Conservation (phyloP, 306 rosid species). For the Prinsepia uniflora region DNA sequence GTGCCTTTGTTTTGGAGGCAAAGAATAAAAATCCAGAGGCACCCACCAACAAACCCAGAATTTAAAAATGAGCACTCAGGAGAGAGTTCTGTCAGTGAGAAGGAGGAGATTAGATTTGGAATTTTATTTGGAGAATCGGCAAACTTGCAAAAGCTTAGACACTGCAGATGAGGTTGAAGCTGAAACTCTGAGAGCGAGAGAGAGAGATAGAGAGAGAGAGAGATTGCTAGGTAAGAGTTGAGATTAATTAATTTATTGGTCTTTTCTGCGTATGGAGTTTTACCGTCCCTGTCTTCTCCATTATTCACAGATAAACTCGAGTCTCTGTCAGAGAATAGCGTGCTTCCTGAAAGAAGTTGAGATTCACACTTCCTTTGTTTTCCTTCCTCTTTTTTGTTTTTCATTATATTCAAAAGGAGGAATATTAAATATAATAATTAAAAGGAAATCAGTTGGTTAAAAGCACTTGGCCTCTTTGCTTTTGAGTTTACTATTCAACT, state of each 20-base stretch:
- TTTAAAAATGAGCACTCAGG: constrained; percentile 19
- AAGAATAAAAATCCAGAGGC: constrained; percentile 50
- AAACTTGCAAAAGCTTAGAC: neutral
- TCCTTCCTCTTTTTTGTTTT: neutral
- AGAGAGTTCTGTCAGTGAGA: constrained; percentile 33
- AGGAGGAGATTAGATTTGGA: constrained; percentile 12
- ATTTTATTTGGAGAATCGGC: neutral
- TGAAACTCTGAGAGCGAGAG: constrained; percentile 25
- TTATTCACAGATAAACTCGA: constrained; percentile 25
- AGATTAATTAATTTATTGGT: neutral
- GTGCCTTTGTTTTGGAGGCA: constrained; percentile 50
- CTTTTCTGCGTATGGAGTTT: constrained; percentile 42
- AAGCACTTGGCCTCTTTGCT: too few species aligned
- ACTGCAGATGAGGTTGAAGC: constrained; percentile 22
- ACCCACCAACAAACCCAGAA: constrained; percentile 45
- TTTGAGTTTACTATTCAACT: too few species aligned
- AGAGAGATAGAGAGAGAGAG: constrained; percentile 27
- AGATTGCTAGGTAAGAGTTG: constrained; percentile 16
- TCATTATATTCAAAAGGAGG: neutral
- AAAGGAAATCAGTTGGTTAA: too few species aligned
- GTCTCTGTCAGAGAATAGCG: constrained; percentile 46
- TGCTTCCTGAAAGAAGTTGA: too few species aligned
- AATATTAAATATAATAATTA: too few species aligned
- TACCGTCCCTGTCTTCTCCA: constrained; percentile 11
- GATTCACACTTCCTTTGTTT: too few species aligned